Percentiles rank a stretch among this genome's conserved stretches.
phyloP scores from a whole-genome alignment of 1,139 yeast genomes.

The Pneumocystis carinii region DNA sequence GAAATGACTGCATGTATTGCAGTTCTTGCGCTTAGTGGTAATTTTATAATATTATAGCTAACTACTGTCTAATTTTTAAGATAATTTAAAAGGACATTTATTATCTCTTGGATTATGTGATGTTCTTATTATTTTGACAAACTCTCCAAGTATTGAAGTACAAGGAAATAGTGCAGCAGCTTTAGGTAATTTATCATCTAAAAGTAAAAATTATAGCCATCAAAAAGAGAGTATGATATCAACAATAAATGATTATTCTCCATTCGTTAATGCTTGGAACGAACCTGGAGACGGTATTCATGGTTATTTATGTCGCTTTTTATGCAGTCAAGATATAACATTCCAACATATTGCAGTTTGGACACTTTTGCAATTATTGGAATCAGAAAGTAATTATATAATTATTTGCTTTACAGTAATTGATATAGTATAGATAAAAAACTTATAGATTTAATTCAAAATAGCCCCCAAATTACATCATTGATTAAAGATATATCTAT shows the following conservation, averaged over 20 bases:
- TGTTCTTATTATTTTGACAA: slow-evolving; percentile 81
- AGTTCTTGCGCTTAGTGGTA: slow-evolving; percentile 75
- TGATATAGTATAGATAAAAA: slow-evolving; percentile 9
- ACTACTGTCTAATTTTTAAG: background rate
- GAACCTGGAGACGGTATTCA: slow-evolving; percentile 73
- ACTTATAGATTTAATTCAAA: slow-evolving; percentile 1
- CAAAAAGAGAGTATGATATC: background rate
- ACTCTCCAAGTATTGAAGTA: slow-evolving; percentile 78
- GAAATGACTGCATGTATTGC: slow-evolving; percentile 97
- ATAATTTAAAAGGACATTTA: slow-evolving; percentile 76
- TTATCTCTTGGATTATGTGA: slow-evolving; percentile 74
- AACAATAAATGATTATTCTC: slow-evolving; percentile 55
- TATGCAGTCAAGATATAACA: slow-evolving; percentile 79
- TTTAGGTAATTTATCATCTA: slow-evolving; percentile 81
- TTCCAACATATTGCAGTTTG: slow-evolving; percentile 96
- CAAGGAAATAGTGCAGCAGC: slow-evolving; percentile 99
- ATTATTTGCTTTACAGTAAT: background rate
- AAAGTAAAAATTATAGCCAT: slow-evolving; percentile 22
- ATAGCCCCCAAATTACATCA: background rate
- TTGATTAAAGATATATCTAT: slow-evolving; percentile 22
- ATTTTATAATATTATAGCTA: background rate
- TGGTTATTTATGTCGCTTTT: slow-evolving; percentile 67
- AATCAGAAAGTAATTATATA: slow-evolving; percentile 45
- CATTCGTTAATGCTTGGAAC: slow-evolving; percentile 66
- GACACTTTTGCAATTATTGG: slow-evolving; percentile 87